These are phyloP conservation scores for Corymbia calophylla DNA, from an alignment of 441 rosid genomes.

Conservation along the genomic window DNA sequence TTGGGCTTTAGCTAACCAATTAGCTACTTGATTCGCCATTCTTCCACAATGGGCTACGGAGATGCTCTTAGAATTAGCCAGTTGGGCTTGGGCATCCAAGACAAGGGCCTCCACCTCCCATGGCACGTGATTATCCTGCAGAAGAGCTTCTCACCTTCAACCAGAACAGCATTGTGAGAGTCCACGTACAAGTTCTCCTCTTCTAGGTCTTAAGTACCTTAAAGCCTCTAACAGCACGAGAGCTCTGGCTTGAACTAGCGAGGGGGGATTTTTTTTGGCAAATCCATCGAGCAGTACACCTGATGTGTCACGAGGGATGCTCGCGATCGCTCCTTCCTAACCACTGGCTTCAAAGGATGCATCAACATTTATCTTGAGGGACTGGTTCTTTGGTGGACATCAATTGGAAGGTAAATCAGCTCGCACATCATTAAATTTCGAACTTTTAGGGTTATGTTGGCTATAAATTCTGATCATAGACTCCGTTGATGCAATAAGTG, in stretches of 20 bases:
- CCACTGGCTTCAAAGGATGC: background rate
- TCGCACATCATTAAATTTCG: background rate
- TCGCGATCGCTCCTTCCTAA: background rate
- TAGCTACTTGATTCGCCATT: no score
- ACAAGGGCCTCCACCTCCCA: background rate
- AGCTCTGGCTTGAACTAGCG: background rate
- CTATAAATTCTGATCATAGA: background rate
- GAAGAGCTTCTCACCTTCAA: background rate
- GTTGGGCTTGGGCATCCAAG: background rate
- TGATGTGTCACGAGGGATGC: no score
- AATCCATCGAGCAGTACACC: background rate
- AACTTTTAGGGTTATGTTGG: no score
- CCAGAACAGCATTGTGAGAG: background rate
- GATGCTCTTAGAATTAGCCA: background rate
- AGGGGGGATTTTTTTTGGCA: fast-evolving
- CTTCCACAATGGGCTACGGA: background rate
- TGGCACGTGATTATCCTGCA: fast-evolving
- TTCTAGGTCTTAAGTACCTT: background rate
- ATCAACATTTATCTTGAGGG: background rate
- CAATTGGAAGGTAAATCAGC: background rate
- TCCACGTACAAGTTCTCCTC: background rate
- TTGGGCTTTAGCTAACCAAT: background rate
- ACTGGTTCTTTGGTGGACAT: background rate
- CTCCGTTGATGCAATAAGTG: background rate
- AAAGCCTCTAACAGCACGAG: fast-evolving